Base-by-base conservation (phyloP, 352 stramenopile species). In the Pythium pyrilobum region DNA sequence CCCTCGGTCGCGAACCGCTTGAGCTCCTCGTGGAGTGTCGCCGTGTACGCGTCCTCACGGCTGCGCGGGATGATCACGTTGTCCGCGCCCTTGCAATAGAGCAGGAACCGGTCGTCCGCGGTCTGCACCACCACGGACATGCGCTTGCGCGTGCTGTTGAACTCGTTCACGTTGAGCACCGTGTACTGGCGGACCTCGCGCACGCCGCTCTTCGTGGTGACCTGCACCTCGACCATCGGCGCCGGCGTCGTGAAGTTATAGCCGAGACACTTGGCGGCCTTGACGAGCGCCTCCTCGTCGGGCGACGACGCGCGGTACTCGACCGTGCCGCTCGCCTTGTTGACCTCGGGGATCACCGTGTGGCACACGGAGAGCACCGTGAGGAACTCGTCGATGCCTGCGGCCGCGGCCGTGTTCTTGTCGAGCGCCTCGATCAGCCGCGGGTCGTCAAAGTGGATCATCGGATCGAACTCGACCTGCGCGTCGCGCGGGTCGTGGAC, bases 121-220 rank as follows among this genome's bases (percentile, higher is more conserved):
- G 62, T 74, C 12, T 85, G 77, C 16, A 98, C 69, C 18, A 99
- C 69, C 21, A 99, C 89, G 9, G 92, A 98, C 96, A 99, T 99
- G 52, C 97, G 74, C 74, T 99, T 99, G 25, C 97, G 81, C 27
- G 96, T 90, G 55, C 87, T 97, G 48, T 86, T 89, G 62, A 93
- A 93, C 46, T 93, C 81, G 58, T 87, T 87, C 37, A 93, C 81
- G 31, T 90, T 86, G 50, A 93, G 56, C 15, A 93, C 71, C 24
- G 65, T 77, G 58, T 87, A 92, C 44, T 61, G 68, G 3, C 71
- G 59, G 4, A 70, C 47, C 8, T 20, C 29, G 9, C 62, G 59
- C 6, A 20, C 29, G 6, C 63, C 65, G 15, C 58, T 71, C 44
- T 81, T 89, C 13, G 58, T 76, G 4, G 69, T 85, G 21, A 87